Evolutionary conservation across 129 eudicot species (phyloP).

Genomic region (Tagetes erecta): DNA sequence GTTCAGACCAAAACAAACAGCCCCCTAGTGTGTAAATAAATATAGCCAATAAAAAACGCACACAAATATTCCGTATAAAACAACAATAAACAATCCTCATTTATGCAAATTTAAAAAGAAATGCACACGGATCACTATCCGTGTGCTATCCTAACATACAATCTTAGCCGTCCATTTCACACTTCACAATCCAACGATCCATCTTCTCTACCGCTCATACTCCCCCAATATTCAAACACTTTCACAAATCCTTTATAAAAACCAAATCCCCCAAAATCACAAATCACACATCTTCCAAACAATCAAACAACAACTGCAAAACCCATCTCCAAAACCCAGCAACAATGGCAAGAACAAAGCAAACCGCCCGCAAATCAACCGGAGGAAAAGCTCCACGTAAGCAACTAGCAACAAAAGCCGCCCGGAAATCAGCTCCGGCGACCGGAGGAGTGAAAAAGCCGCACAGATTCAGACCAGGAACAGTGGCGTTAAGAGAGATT

Average conservation of each 20-base stretch:
- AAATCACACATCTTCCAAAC: background rate
- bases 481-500: conserved; percentile 11
- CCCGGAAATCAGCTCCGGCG: conserved; percentile 14
- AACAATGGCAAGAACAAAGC: conserved; percentile 14
- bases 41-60: no score
- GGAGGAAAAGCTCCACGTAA: conserved; percentile 16
- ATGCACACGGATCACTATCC: conserved; percentile 7
- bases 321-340: background rate
- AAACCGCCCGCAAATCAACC: conserved; percentile 13
- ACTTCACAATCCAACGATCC: background rate
- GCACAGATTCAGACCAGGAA: conserved; percentile 14
- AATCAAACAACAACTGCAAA: background rate
- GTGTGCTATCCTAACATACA: background rate
- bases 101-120: background rate
- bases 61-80: background rate
- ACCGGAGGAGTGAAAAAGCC: conserved; percentile 21
- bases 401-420: conserved; percentile 7
- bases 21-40: no score
- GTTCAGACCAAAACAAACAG: no score
- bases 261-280: background rate
- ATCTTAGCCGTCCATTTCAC: background rate
- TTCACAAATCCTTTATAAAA: background rate
- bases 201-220: background rate
- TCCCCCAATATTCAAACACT: background rate
- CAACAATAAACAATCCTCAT: no score